Evolutionary conservation across 163 green algal species (phyloP), one percentile per base, ranked within the genome.

Genomic region (Prototheca stagnorum): DNA sequence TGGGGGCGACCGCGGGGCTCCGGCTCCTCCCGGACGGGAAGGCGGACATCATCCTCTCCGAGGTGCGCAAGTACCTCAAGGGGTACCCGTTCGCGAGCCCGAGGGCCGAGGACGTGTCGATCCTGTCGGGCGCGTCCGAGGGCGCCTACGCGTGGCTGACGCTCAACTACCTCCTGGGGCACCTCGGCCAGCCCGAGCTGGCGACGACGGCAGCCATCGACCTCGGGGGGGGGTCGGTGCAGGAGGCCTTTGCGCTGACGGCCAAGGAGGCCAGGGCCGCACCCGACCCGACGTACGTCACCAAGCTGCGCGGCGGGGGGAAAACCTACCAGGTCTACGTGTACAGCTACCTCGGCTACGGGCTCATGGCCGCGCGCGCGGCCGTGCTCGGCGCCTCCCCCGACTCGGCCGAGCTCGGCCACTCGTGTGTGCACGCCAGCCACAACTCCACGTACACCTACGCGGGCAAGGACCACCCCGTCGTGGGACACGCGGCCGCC

Each of bases 111-210:
- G 12, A 12, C 31, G 83, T 97, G 1, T 77, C 67, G 17, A 92
- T 99, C 36, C 70, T 99, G 57, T 86, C 92, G 44, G 90, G 87
- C 43, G 67, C 78, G 39, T 78, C 94, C 35, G 89, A 98, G 69
- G 89, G 88, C 23, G 90, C 78, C 0, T 99, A 89, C 64, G 84
- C 81, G 1, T 99, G 90, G 90, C 75, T 99, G 22, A 94, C 88
- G 3, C 70, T 96, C 17, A 98, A 98, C 64, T 97, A 96, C 73
- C 65, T 97, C 47, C 73, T 97, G 29, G 85, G 81, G 22, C 73
- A 76, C 33, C 59, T 94, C 20, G 80, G 70, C 12, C 64, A 70
- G 29, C 37, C 54, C 20, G 51, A 72, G 24, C 35, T 35, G 5
- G 57, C 74, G 3, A 94, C 86, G 0, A 83, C 93, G 21, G 81